Base-by-base conservation (phyloP, 768 basidiomycete species). In the Naganishia randhawae region DNA sequence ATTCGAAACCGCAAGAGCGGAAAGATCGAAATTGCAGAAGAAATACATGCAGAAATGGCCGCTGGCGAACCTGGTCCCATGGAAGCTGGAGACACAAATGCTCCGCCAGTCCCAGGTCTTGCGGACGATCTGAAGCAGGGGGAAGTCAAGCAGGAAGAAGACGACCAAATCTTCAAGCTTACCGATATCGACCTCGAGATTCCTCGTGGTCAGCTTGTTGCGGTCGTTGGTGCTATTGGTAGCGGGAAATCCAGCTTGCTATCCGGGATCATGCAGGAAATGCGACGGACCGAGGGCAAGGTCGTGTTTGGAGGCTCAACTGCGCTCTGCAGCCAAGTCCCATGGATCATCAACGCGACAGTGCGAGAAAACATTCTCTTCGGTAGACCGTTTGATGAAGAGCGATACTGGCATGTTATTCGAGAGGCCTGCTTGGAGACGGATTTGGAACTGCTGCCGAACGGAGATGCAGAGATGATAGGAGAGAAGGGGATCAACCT, bases 301-400 rank as follows among this genome's bases (percentile, higher is more conserved):
- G 85, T 90, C 42, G 83, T 81, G 35, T 90, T 92, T 73, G 88
- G 90, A 66, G 90, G 89, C 0, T 84, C 85, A 6, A 77, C 92
- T 11, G 87, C 86, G 0, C 91, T 93, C 77, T 93, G 90, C 72
- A 86, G 88, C 17, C 93, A 97, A 76, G 87, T 84, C 50, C 88
- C 92, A 13, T 96, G 92, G 92, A 94, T 97, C 67, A 90, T 92
- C 71, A 81, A 81, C 69, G 77, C 90, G 0, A 94, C 92, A 0
- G 85, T 94, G 37, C 84, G 91, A 62, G 91, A 95, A 51, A 96
- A 95, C 73, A 86, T 96, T 64, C 87, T 89, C 71, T 96, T 96
- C 68, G 92, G 92, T 41, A 83, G 87, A 37, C 86, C 88, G 7
- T 92, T 88, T 71, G 89, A 93, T 31, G 87, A 89, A 72, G 85